Base-by-base conservation (phyloP, 2,329 filamentous ascomycete species). In the Geosmithia morbida region DNA sequence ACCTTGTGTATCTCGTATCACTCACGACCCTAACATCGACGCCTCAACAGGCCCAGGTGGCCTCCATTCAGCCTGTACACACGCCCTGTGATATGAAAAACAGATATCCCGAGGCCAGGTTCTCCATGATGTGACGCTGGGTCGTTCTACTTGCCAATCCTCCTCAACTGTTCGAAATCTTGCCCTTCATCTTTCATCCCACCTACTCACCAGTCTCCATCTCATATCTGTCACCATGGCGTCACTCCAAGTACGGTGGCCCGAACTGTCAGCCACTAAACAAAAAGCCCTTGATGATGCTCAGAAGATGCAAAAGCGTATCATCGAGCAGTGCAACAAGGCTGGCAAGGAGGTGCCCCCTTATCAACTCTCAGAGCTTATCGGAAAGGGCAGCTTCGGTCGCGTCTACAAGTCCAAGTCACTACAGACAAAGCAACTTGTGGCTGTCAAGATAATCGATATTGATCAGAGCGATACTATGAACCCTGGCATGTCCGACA, bases 361-460 rank as follows among this genome's bases (percentile, higher is more conserved):
- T 14, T 87, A 86, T 54, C 71, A 73, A n/a, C 77, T 87, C 37
- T 69, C 75, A 13, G 83, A 87, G 60, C 68, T 87, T 48, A 86
- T 86, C 53, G 83, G 83, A 48, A 87, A 87, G 59, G 83, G 83
- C 42, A 79, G 77, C 51, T 87, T 83, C 58, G 83, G 83, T 2
- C 75, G 82, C 37, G 83, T 87, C 16, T 87, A 85, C 64, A 86
- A 84, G 61, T 81, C 72, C 30, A 68, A 62, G 17, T 63, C 67
- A 18, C 50, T 66, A 41, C 67, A 63, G 43, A 68, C 66, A 2
- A 65, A 67, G 41, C 61, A 73, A 52, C 64, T 85, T 19, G 83
- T 87, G 20, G 83, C 84, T 17, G 75, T 88, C 58, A 88, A 92
- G 65, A 89, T 89, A 55, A 86, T 89, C 57, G 83, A 89, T 59